These are phyloP conservation scores for Globisporangium spiculum DNA, from an alignment of 352 stramenopile species.

Conservation along the genomic window DNA sequence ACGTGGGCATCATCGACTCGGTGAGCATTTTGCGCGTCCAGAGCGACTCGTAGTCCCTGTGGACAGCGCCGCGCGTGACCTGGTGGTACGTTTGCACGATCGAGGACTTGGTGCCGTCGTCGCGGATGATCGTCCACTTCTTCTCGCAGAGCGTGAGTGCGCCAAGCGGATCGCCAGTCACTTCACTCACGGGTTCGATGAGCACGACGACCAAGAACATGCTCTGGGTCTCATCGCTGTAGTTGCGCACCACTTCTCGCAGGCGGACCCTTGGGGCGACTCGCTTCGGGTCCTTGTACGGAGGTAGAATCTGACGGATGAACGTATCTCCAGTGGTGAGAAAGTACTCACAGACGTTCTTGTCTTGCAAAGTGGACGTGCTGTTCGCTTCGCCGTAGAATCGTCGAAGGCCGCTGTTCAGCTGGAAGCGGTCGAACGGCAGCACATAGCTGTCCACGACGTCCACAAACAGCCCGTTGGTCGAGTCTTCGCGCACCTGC, in stretches of 20 bases:
- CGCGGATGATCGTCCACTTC: background rate
- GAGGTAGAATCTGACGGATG: background rate
- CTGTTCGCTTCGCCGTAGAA: background rate
- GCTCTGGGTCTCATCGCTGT: background rate
- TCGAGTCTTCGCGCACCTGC: conserved; percentile 2
- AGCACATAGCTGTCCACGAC: background rate
- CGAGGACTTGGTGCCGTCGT: background rate
- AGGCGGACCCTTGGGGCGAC: background rate
- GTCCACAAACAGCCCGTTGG: background rate
- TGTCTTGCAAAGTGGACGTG: background rate
- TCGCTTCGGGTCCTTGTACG: background rate
- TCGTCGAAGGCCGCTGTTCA: background rate
- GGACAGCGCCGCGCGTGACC: background rate
- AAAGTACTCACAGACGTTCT: background rate
- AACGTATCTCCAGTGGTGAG: background rate
- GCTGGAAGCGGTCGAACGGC: background rate
- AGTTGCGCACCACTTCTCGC: conserved; percentile 2
- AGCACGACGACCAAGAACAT: background rate
- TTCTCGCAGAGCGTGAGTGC: background rate
- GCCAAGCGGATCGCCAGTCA: background rate
- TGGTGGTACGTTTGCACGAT: conserved; percentile 3
- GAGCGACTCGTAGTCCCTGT: background rate
- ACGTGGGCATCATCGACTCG: background rate
- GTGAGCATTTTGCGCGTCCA: background rate
- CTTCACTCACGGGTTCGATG: background rate